Conservation (phyloP, 2,329 filamentous ascomycete genomes). For the Cladosporium cucumerinum region DNA sequence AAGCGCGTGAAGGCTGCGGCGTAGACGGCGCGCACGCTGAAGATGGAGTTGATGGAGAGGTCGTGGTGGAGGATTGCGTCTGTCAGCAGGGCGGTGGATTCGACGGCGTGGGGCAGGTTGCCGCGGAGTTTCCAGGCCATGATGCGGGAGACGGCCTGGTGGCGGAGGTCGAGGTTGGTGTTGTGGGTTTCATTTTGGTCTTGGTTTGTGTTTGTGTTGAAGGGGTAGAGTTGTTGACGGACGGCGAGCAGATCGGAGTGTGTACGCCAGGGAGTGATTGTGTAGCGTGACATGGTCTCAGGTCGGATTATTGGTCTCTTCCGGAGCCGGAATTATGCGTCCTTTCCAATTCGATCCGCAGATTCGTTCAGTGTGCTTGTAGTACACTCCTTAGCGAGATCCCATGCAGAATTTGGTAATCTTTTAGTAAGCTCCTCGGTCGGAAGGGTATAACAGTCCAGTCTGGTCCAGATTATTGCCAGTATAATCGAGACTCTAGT, state of each 20-base stretch:
- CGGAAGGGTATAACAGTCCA: neutral
- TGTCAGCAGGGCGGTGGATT: conserved; percentile 71
- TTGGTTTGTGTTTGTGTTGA: conserved; percentile 21
- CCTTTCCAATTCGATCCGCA: neutral
- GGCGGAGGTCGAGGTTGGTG: conserved; percentile 27
- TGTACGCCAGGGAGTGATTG: conserved; percentile 71
- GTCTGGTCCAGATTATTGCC: neutral
- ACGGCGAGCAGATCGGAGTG: conserved; percentile 63
- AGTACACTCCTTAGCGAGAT: neutral
- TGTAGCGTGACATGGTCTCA: conserved; percentile 62
- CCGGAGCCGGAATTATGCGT: neutral
- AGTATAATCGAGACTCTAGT: neutral
- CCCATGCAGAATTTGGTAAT: conserved; percentile 14
- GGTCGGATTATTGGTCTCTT: neutral
- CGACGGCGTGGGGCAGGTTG: conserved; percentile 73
- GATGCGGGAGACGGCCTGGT: conserved; percentile 40
- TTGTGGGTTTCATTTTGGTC: neutral
- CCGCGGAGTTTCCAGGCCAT: conserved; percentile 64
- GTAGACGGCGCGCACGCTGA: conserved; percentile 67
- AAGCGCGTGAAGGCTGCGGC: conserved; percentile 67
- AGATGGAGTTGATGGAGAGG: conserved; percentile 45
- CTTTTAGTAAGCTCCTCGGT: conserved; percentile 7
- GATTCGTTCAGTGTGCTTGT: neutral
- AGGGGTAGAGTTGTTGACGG: conserved; percentile 61
- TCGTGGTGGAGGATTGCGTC: conserved; percentile 66